Percentiles rank a stretch among this genome's conserved stretches.
phyloP scores from a whole-genome alignment of 371 early-diverging fungal species.

The Ecytonucleospora hepatopenaei region DNA sequence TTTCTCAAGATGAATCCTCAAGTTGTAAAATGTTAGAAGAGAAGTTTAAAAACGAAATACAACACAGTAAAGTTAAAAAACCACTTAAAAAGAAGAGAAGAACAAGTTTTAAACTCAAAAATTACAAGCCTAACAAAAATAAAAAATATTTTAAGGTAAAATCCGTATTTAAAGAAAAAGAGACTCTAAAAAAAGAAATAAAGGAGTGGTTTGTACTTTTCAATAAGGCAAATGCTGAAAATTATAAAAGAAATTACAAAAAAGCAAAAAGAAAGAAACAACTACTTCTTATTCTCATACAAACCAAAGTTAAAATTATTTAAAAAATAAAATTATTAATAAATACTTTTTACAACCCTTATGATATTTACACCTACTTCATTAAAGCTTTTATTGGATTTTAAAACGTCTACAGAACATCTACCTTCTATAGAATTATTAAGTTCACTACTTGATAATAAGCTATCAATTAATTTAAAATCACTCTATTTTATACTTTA shows the following conservation, averaged over 20 bases:
- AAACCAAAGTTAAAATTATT: not conserved
- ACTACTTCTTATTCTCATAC: not conserved
- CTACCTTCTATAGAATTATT: not conserved
- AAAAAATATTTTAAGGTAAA: no score
- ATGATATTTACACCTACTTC: not conserved
- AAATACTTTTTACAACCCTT: no score
- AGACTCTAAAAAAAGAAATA: no score
- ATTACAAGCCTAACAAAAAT: no score
- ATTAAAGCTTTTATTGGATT: not conserved
- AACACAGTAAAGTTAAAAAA: no score
- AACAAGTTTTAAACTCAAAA: no score
- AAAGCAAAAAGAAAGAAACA: not conserved
- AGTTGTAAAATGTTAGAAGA: no score
- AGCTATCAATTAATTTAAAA: not conserved
- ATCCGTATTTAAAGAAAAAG: no score
- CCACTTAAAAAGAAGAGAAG: no score
- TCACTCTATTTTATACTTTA: not conserved
- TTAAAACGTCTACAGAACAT: not conserved
- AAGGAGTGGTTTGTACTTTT: not conserved
- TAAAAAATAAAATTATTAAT: not conserved
- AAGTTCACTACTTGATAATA: not conserved
- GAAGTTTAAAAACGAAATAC: no score
- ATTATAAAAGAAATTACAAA: not conserved
- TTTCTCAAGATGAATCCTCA: no score
- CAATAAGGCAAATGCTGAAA: not conserved